Evolutionary conservation across 2,329 filamentous ascomycete genomes (phyloP).

Genomic region (Aspergillus tubingensis): DNA sequence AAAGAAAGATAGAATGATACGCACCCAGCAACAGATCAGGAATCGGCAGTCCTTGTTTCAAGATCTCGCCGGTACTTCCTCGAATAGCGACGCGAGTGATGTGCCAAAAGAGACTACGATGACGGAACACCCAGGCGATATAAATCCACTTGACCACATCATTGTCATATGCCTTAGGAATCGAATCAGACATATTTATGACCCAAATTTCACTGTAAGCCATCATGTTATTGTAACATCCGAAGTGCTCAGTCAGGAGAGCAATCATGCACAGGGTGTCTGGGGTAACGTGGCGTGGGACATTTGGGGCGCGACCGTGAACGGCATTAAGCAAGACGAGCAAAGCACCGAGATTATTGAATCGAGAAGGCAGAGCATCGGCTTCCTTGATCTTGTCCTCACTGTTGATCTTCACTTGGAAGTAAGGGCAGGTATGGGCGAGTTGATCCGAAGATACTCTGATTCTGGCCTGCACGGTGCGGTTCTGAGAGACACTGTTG

Average conservation of each 20-base stretch:
- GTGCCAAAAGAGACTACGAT: background rate
- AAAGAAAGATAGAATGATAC: background rate
- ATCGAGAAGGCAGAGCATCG: background rate
- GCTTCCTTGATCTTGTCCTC: background rate
- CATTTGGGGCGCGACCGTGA: conserved; percentile 45
- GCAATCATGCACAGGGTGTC: conserved; percentile 50
- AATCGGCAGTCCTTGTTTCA: background rate
- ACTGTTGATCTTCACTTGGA: conserved; percentile 1
- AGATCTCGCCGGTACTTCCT: background rate
- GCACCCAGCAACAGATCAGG: background rate
- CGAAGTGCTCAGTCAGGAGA: conserved; percentile 47
- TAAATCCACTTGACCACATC: conserved; percentile 24
- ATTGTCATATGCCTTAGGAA: background rate
- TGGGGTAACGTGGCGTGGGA: conserved; percentile 43
- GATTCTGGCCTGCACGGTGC: background rate
- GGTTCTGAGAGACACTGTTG: background rate
- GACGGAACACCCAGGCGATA: conserved; percentile 6
- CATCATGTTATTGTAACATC: conserved; percentile 47
- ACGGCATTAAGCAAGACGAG: conserved; percentile 49
- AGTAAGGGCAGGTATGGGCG: conserved; percentile 1
- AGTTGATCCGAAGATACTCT: conserved; percentile 14
- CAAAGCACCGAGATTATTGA: conserved; percentile 40
- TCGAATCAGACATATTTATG: conserved; percentile 18
- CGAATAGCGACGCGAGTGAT: conserved; percentile 7
- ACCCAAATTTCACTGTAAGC: conserved; percentile 49